A percentile compares a stretch with the other conserved stretches of the same genome.
These are phyloP conservation scores for Serendipita vermifera DNA, from an alignment of 768 basidiomycete species.

Conservation along the genomic window DNA sequence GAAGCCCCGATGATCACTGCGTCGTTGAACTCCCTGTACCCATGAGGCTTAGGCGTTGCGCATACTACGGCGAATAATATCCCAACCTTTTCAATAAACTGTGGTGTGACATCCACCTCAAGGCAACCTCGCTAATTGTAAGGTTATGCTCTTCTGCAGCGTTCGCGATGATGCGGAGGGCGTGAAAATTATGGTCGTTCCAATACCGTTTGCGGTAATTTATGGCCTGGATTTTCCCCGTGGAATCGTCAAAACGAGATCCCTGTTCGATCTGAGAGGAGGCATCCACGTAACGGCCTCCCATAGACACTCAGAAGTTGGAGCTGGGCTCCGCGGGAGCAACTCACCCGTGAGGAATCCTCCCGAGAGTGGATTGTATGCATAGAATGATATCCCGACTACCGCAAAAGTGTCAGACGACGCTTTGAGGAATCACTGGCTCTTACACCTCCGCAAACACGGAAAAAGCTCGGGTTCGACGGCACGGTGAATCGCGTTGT, in stretches of 20 bases:
- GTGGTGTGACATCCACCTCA: slow-evolving; percentile 40
- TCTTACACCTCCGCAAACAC: slow-evolving; percentile 27
- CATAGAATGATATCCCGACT: neutral
- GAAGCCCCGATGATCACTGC: slow-evolving; percentile 52
- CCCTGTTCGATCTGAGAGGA: slow-evolving; percentile 30
- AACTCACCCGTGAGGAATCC: slow-evolving; percentile 32
- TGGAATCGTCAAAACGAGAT: slow-evolving; percentile 41
- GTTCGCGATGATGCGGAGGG: slow-evolving; percentile 31
- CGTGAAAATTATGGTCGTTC: slow-evolving; percentile 41
- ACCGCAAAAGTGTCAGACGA: slow-evolving; percentile 15
- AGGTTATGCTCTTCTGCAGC: slow-evolving; percentile 29
- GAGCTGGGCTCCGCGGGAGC: slow-evolving; percentile 11
- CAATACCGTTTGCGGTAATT: slow-evolving; percentile 39
- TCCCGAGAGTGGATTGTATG: slow-evolving; percentile 23
- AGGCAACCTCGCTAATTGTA: slow-evolving; percentile 27
- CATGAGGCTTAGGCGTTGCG: neutral
- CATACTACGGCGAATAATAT: neutral
- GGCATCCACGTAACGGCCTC: slow-evolving; percentile 21
- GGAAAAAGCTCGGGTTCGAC: slow-evolving; percentile 33
- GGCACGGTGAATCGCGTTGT: slow-evolving; percentile 32
- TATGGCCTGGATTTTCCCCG: slow-evolving; percentile 35
- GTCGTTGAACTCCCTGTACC: slow-evolving; percentile 31
- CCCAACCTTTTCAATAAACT: slow-evolving; percentile 28
- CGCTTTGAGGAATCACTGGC: slow-evolving; percentile 31
- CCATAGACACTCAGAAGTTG: neutral